Base-by-base conservation (phyloP, 2,329 filamentous ascomycete species). In the Colletotrichum phormii region DNA sequence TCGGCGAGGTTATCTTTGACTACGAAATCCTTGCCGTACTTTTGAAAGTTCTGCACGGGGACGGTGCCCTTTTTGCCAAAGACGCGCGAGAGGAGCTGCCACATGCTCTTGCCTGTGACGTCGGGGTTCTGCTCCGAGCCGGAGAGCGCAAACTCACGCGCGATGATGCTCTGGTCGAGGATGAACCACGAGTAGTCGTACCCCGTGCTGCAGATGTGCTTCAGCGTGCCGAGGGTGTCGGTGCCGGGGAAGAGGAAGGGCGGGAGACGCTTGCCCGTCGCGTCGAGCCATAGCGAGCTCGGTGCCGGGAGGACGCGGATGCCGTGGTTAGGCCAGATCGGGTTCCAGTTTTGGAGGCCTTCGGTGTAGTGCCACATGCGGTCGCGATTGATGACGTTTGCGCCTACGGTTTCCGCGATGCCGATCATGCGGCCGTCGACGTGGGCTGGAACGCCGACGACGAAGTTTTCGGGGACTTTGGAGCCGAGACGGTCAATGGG, bases 351-450 rank as follows among this genome's bases (percentile, higher is more conserved):
- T 65, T 85, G 82, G 12, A 92, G 78, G 0, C 90, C 90, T 76
- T 92, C 90, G 12, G 89, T 91, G 77, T 92, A 92, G 78, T 91
- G 89, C 90, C 90, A 92, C 89, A 91, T 91, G 55, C 90, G 83
- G 76, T 91, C 90, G 61, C 86, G 84, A 80, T 92, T 91, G 81
- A 91, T 84, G 72, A 91, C 77, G 70, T 85, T 82, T 1, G 87
- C 90, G 9, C 90, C 90, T 1, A 82, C 84, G 0, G 77, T 65
- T 77, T 90, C 85, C 2, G 88, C 80, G 63, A 91, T 90, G 46
- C 81, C 86, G 57, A 92, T 86, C 89, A 91, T 91, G 64, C 89
- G 86, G 2, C 90, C 90, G 75, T 92, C 90, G n/a, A 92, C 90
- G 75, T 91, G 89, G 0, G 88, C 88, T 0, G 90, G 90, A 3